Evolutionary conservation across 495 filamentous ascomycete genomes (phyloP).

Genomic region (Podospora sp.): DNA sequence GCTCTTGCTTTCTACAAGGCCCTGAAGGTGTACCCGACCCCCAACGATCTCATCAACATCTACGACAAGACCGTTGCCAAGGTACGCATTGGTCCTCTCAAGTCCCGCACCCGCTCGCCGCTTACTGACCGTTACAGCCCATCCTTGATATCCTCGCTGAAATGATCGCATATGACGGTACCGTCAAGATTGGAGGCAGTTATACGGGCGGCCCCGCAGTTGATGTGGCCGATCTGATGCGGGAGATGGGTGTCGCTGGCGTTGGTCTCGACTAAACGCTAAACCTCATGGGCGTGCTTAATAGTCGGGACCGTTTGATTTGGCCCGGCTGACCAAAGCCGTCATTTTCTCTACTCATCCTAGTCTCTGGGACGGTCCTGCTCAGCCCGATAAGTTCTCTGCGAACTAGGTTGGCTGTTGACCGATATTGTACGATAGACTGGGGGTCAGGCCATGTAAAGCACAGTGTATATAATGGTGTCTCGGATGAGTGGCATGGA

Average conservation of each 20-base stretch:
- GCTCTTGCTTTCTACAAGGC: constrained; percentile 96
- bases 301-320: background rate
- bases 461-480: constrained; percentile 23
- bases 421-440: constrained; percentile 10
- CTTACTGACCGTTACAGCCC: constrained; percentile 54
- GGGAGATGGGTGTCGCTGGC: constrained; percentile 42
- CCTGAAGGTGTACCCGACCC: constrained; percentile 95
- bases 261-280: constrained; percentile 48
- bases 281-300: background rate
- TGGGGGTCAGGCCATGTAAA: constrained; percentile 10
- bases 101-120: background rate
- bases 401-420: too few relatives aligned
- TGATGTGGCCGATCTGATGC: constrained; percentile 41
- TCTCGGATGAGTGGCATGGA: constrained; percentile 15
- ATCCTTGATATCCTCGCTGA: constrained; percentile 93
- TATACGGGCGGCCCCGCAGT: constrained; percentile 38
- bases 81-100: constrained; percentile 48
- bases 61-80: constrained; percentile 98
- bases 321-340: background rate
- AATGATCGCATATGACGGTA: constrained; percentile 91
- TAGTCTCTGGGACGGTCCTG: background rate
- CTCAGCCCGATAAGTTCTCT: too few relatives aligned
- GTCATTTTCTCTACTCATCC: background rate
- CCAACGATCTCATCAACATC: constrained; percentile 87
- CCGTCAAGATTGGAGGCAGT: constrained; percentile 64